Evolutionary conservation across 768 basidiomycete species (phyloP), one percentile per base, ranked within the genome.

Genomic region (Agrocybe pediades): DNA sequence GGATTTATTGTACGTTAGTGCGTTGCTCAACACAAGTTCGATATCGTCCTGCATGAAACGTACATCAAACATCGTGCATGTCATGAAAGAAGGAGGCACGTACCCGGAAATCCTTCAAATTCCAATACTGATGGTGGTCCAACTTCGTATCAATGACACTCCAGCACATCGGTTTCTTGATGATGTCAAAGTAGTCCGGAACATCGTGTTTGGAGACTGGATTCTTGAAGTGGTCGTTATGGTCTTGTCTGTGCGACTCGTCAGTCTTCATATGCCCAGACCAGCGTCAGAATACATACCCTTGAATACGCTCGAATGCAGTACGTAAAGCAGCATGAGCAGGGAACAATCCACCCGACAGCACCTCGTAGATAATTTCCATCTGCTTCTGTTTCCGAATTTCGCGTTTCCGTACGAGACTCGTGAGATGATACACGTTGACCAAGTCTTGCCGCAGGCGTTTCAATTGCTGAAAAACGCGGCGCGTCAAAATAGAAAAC

Each of bases 81-180:
- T 17, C 41, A 17, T 27, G 13, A 39, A 41, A 42, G 30, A 56
- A 40, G 27, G 2, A 23, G 17, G 47, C 49, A 39, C 71, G 15
- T 58, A 85, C 92, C 69, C 85, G 83, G 73, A 98, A 95, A 3
- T 80, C 68, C 26, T 85, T 76, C 0, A 90, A 68, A 63, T 91
- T 85, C 76, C 86, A 85, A 68, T 98, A 98, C 63, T 88, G 83
- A 54, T 92, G 87, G 29, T 78, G 76, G 47, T 95, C 89, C 25
- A 99, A 74, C 67, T 92, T 96, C 24, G 72, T 70, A 42, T 92
- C 87, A 63, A 99, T 96, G 24, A 77, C 78, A 11, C 77, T 78
- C 86, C 95, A 95, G 55, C 87, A 88, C 92, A 97, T 97, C 0
- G 97, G 97, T 3, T 79, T 74, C 62, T 85, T 79, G 63, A 99